These are phyloP conservation scores for Blastocystis sp. DNA, from an alignment of 352 stramenopile genomes.

Conservation along the genomic window DNA sequence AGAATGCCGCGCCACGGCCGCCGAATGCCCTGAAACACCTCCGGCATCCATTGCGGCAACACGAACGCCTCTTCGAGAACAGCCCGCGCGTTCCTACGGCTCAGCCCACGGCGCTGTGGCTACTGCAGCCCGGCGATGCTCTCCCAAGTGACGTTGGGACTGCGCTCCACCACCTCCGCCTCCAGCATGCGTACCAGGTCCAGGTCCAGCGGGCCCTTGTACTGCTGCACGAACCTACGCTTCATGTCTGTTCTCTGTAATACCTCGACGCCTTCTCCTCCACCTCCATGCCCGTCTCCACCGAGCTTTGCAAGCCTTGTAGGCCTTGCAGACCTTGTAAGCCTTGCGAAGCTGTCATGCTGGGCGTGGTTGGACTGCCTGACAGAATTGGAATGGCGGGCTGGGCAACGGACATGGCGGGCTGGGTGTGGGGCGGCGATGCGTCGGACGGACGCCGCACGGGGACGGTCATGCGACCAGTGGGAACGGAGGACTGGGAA, in stretches of 20 bases:
- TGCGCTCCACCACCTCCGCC: constrained; percentile 43
- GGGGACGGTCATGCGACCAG: constrained; percentile 2
- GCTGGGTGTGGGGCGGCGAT: too few species aligned
- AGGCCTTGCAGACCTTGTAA: too few species aligned
- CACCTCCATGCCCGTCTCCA: too few species aligned
- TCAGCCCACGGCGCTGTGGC: not conserved
- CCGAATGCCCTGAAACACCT: constrained; percentile 87
- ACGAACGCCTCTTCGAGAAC: constrained; percentile 85
- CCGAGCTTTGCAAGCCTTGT: too few species aligned
- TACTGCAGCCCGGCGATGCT: constrained; percentile 80
- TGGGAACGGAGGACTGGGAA: not conserved
- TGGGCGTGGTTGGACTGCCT: too few species aligned
- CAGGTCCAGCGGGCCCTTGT: constrained; percentile 37
- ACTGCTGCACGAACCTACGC: constrained; percentile 45
- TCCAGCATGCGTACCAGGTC: constrained; percentile 57
- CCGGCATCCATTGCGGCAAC: constrained; percentile 88
- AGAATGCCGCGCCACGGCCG: constrained; percentile 83
- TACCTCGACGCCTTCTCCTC: too few species aligned
- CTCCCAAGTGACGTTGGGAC: constrained; percentile 75
- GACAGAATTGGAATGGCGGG: too few species aligned
- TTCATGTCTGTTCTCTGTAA: too few species aligned
- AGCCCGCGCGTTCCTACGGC: constrained; percentile 80
- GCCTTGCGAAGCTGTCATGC: too few species aligned
- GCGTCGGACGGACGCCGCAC: not conserved
- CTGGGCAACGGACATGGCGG: too few species aligned